Evolutionary conservation across 176 grass and related monocot species (phyloP).

Genomic region (Poa annua): DNA sequence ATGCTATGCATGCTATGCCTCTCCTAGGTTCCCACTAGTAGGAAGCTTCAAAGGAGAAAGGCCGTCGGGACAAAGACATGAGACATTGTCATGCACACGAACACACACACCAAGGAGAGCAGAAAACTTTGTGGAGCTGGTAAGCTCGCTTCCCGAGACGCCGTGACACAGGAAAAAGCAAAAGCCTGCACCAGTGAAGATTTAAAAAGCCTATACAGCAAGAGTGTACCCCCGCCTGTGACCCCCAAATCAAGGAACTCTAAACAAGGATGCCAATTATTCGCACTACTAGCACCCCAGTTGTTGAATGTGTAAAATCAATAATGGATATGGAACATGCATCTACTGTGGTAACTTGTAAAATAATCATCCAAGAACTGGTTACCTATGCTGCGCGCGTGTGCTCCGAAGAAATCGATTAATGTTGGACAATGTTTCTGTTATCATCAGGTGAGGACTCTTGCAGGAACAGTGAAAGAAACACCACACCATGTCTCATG

Average conservation of each 20-base stretch:
- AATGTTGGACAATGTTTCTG: not conserved
- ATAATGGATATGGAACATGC: not conserved
- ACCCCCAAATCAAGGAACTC: constrained; percentile 8
- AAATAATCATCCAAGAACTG: too few species aligned
- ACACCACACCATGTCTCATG: constrained; percentile 34
- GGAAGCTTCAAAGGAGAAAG: constrained; percentile 54
- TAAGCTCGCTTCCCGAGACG: constrained; percentile 53
- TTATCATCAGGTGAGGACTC: not conserved
- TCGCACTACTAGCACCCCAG: too few species aligned
- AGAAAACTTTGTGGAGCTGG: constrained; percentile 62
- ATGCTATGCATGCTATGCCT: constrained; percentile 16
- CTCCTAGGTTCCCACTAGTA: constrained; percentile 49
- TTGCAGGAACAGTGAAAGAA: constrained; percentile 33
- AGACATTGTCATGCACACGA: constrained; percentile 54
- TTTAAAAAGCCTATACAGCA: constrained; percentile 17
- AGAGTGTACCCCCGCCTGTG: not conserved
- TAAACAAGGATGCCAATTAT: constrained; percentile 19
- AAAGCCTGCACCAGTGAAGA: not conserved
- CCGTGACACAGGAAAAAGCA: constrained; percentile 21
- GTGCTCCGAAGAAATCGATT: too few species aligned
- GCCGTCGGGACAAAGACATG: constrained; percentile 38
- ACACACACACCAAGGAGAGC: constrained; percentile 56
- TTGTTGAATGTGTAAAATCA: not conserved
- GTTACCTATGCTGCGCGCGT: too few species aligned
- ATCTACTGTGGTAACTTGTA: not conserved